phyloP scores from a whole-genome alignment of 768 basidiomycete species.

The Thelephora aurantiotincta region DNA sequence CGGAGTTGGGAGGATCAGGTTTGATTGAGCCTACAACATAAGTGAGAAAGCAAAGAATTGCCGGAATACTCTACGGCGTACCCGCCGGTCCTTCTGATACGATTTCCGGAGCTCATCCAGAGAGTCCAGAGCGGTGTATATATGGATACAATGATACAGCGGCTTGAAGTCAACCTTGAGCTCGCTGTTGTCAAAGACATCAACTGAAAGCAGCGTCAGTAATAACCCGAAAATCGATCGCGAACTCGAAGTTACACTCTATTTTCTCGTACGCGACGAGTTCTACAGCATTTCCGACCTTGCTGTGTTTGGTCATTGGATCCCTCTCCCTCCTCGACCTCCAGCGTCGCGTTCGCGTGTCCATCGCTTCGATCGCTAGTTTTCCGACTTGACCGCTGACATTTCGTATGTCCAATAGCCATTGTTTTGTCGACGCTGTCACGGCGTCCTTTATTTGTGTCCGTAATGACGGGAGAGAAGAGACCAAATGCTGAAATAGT shows the following conservation, averaged over 20 bases:
- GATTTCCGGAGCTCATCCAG: slow-evolving; percentile 79
- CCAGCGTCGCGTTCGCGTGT: slow-evolving; percentile 71
- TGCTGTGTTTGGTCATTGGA: slow-evolving; percentile 54
- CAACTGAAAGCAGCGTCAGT: slow-evolving; percentile 32
- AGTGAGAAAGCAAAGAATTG: slow-evolving; percentile 1
- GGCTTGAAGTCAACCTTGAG: slow-evolving; percentile 89
- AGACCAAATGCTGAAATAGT: slow-evolving; percentile 82
- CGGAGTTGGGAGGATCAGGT: slow-evolving; percentile 75
- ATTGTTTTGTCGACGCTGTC: slow-evolving; percentile 89
- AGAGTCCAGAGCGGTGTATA: slow-evolving; percentile 85
- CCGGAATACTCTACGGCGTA: neutral
- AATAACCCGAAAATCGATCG: neutral
- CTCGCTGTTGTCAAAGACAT: slow-evolving; percentile 84
- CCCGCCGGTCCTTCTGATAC: slow-evolving; percentile 94
- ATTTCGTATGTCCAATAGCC: slow-evolving; percentile 91
- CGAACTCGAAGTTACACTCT: slow-evolving; percentile 52
- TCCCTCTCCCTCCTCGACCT: slow-evolving; percentile 74
- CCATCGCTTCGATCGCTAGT: slow-evolving; percentile 85
- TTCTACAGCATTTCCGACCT: slow-evolving; percentile 87
- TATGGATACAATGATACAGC: slow-evolving; percentile 92
- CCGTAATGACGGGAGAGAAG: slow-evolving; percentile 83
- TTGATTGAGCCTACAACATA: slow-evolving; percentile 75
- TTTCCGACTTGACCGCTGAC: slow-evolving; percentile 74
- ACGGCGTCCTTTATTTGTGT: slow-evolving; percentile 86
- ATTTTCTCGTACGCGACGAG: slow-evolving; percentile 85